Base-by-base conservation (phyloP, 805 yeast genomes). In the Metschnikowia koreensis region DNA sequence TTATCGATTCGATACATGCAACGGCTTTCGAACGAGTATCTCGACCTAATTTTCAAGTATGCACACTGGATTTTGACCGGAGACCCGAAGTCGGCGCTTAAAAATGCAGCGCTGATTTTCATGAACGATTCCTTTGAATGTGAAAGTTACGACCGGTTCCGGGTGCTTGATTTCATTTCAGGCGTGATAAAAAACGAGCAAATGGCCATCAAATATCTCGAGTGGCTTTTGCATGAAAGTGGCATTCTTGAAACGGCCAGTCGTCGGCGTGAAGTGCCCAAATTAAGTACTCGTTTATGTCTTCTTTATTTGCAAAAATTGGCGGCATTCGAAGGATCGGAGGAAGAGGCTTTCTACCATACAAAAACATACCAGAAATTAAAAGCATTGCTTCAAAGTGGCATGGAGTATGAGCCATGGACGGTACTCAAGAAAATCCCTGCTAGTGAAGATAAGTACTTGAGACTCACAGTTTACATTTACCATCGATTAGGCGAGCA, bases 101-200 rank as follows among this genome's bases (percentile, higher is more conserved):
- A 45, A 40, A 11, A 51, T 61, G 80, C 80, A 36, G 59, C 65
- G 50, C 54, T 70, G 17, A 73, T 93, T 0, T 91, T 91, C 57
- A 75, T 89, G 76, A 82, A 80, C 51, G 86, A 85, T 47, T 73
- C 87, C 0, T 75, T 79, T 11, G 82, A 81, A 56, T 78, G 87
- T 52, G 84, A 82, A 52, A 70, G 81, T 12, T 77, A 85, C 47
- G 80, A 87, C 55, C 76, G 78, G 45, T 55, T 67, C 26, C 69
- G 75, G 56, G 83, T 90, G 0, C 69, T 84, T 44, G 76, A 80
- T 1, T 86, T 71, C 60, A 65, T 88, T n/a, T 54, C 66, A 8
- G 48, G 60, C 12, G 58, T 54, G 7, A 38, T 66, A 1, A 61
- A 68, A 15, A 55, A 55, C 13, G 66, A 61, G 16, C 50, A 37